A percentile compares a stretch with the other conserved stretches of the same genome.
phyloP scores from a whole-genome alignment of 2,329 filamentous ascomycete species.

The Trichophyton rubrum region DNA sequence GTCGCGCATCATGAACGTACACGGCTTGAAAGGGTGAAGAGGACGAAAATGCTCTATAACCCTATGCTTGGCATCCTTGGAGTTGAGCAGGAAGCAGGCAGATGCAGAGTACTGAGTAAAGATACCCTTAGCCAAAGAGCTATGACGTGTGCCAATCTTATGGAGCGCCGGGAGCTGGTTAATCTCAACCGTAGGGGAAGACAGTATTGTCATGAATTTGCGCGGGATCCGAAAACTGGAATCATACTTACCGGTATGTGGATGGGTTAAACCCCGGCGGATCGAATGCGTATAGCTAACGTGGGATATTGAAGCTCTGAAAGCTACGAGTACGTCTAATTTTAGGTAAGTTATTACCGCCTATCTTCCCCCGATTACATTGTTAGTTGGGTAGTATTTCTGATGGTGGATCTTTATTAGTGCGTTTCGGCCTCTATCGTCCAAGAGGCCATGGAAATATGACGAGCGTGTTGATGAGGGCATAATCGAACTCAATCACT shows the following conservation, averaged over 20 bases:
- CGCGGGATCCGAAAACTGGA: constrained; percentile 25
- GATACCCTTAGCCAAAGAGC: constrained; percentile 20
- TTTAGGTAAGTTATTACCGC: constrained; percentile 8
- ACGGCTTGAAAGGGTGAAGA: constrained; percentile 25
- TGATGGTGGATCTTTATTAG: not conserved
- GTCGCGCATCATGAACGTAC: constrained; percentile 18
- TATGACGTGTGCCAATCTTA: constrained; percentile 22
- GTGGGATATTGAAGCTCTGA: not conserved
- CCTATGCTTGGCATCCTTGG: constrained; percentile 17
- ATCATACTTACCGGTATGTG: constrained; percentile 27
- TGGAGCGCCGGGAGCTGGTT: constrained; percentile 21
- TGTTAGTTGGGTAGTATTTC: not conserved
- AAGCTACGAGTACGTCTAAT: not conserved
- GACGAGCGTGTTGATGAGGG: not conserved
- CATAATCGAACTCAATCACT: not conserved
- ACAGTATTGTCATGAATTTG: constrained; percentile 12
- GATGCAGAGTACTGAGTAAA: constrained; percentile 11
- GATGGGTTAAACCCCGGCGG: not conserved
- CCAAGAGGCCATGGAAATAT: constrained; percentile 9
- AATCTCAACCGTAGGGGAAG: constrained; percentile 16
- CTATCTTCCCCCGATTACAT: not conserved
- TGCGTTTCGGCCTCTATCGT: constrained; percentile 3
- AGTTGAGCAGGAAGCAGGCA: constrained; percentile 22
- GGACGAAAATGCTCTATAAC: constrained; percentile 19
- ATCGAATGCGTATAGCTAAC: not conserved